A percentile compares a stretch with the other conserved stretches of the same genome.
phyloP scores from a whole-genome alignment of 129 eudicot genomes.

The Gnaphalium uliginosum region DNA sequence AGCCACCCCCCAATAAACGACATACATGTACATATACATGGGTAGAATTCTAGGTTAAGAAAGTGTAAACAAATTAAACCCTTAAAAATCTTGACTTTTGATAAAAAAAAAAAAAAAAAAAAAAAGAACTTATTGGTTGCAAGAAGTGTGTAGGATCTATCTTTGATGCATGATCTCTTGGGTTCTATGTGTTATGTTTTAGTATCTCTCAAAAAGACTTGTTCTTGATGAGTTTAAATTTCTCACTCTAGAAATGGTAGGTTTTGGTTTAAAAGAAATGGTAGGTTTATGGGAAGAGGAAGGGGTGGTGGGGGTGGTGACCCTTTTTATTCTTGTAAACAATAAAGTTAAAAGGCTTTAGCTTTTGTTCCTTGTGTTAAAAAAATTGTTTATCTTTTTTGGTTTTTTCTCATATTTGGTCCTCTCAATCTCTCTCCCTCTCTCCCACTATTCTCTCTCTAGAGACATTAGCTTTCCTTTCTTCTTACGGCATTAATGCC shows the following conservation, averaged over 20 bases:
- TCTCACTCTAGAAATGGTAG: slow-evolving; percentile 32
- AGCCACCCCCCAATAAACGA: slow-evolving; percentile 21
- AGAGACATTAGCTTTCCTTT: slow-evolving; percentile 63
- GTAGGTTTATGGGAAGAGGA: slow-evolving; percentile 38
- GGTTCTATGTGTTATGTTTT: slow-evolving; percentile 8
- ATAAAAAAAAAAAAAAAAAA: not conserved
- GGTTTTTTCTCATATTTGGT: slow-evolving; percentile 30
- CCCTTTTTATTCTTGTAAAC: slow-evolving; percentile 54
- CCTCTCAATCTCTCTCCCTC: slow-evolving; percentile 45
- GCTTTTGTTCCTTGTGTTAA: slow-evolving; percentile 32
- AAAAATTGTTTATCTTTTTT: slow-evolving; percentile 47
- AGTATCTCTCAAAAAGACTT: slow-evolving; percentile 21
- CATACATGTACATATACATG: slow-evolving; percentile 19
- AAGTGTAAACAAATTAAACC: slow-evolving; percentile 17
- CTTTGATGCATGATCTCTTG: slow-evolving; percentile 25
- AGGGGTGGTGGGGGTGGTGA: slow-evolving; percentile 30
- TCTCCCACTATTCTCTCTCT: slow-evolving; percentile 25
- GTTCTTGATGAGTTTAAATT: slow-evolving; percentile 23
- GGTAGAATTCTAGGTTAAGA: slow-evolving; percentile 1
- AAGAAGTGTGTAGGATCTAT: slow-evolving; percentile 20
- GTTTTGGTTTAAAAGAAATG: slow-evolving; percentile 39
- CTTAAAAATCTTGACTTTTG: slow-evolving; percentile 10
- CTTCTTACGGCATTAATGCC: slow-evolving; percentile 75
- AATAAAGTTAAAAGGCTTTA: slow-evolving; percentile 34
- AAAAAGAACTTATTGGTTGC: slow-evolving; percentile 8